Conservation (phyloP, 768 basidiomycete species). For the Mycena belliarum region DNA sequence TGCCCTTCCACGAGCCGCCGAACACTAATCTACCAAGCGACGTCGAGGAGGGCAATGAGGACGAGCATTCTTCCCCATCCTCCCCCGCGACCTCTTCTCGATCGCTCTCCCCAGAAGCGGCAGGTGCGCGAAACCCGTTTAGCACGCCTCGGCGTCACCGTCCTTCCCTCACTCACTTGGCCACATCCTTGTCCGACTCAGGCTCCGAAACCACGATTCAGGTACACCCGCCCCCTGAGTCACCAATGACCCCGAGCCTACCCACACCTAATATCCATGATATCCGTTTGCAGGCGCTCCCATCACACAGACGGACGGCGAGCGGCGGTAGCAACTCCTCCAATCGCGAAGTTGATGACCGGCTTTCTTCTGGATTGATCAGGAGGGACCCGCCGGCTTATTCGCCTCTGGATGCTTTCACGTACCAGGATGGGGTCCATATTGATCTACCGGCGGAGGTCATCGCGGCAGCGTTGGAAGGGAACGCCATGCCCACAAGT, state of each 20-base stretch:
- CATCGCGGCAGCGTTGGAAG: constrained; percentile 86
- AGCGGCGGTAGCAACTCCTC: constrained; percentile 31
- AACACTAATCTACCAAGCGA: constrained; percentile 47
- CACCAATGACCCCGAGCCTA: constrained; percentile 75
- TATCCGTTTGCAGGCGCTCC: constrained; percentile 75
- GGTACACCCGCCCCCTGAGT: constrained; percentile 78
- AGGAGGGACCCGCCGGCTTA: constrained; percentile 82
- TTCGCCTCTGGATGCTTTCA: constrained; percentile 84
- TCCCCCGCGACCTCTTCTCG: constrained; percentile 51
- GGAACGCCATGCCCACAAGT: constrained; percentile 59
- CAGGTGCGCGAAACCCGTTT: constrained; percentile 87
- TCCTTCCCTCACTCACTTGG: constrained; percentile 69
- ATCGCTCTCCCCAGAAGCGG: constrained; percentile 61
- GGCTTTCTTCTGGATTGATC: constrained; percentile 38
- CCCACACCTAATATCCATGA: constrained; percentile 85
- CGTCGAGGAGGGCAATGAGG: constrained; percentile 28
- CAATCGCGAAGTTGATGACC: constrained; percentile 28
- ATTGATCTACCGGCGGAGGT: constrained; percentile 92
- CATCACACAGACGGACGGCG: constrained; percentile 40
- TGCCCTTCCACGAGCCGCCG: constrained; percentile 58
- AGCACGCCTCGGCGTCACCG: constrained; percentile 67
- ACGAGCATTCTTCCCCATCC: constrained; percentile 31
- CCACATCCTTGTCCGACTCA: constrained; percentile 57
- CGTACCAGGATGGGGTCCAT: constrained; percentile 86
- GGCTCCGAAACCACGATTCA: constrained; percentile 69